Base-by-base conservation (phyloP, 345 rosid species). In the Zanthoxylum bungeanum region DNA sequence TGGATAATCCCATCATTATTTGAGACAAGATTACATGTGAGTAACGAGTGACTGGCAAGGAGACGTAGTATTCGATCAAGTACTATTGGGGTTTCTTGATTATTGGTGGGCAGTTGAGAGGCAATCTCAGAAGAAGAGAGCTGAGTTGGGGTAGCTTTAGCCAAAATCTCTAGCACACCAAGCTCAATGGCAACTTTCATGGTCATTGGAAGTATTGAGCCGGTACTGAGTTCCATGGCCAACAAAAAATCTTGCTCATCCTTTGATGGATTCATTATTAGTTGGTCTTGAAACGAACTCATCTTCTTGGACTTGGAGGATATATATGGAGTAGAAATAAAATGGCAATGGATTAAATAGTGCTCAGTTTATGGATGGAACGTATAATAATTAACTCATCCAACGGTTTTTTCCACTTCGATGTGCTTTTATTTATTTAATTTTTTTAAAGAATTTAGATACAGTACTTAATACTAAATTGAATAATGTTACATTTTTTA, bases 31-130 rank as follows among this genome's bases (percentile, higher is more conserved):
- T n/a, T n/a, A n/a, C n/a, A n/a, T n/a, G n/a, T n/a, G n/a, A n/a
- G n/a, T n/a, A 37, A 9, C 9, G 40, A 37, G 9, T 37, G 40
- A 9, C 40, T 37, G 0, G 76, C 76, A 0, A 81, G 70, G 59
- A 82, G 66, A 10, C 76, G 56, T 1, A 82, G 68, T 37, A 85
- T 76, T 7, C 81, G 57, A 2, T 85, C 83, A 21, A 85, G 62
- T 65, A 63, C 55, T 0, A 64, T 3, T 3, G 82, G 22, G 2
- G 77, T 79, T 1, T 77, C 71, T 0, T 73, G 76, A 47, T 77
- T 74, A 0, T 25, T 21, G 0, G 82, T 55, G 0, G 73, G 44
- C 52, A 82, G 79, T 27, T 73, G 71, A 46, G 77, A 68, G 25
- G 70, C 80, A 1, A 84, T 68, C 55, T 81, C 75, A 9, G 71